Evolutionary conservation across 2,329 filamentous ascomycete species (phyloP), one percentile per base, ranked within the genome.

Genomic region (Pseudogymnoascus sp.): DNA sequence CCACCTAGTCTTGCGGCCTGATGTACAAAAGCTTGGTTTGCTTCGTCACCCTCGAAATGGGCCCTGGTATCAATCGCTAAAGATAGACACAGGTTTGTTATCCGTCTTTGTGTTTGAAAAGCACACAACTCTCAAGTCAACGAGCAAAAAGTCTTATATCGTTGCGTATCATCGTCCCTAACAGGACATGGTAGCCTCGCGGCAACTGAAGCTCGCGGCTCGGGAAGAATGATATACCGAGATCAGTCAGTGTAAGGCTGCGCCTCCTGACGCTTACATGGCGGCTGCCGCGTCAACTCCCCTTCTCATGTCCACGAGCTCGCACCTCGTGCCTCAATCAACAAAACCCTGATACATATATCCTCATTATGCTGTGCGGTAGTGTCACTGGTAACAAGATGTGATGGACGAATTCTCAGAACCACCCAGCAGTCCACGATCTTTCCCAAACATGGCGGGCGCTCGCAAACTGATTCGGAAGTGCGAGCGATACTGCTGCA

Each of bases 401-500:
- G 47, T 53, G 47, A 53, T 53, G 47, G 47, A 53, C 15, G 25
- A 53, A 53, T 12, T 33, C 15, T 53, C 47, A 4, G 47, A 33
- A 53, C 25, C 47, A 33, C 28, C 28, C 47, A 33, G n/a, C 28
- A 53, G 47, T 6, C 28, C 15, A 53, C 47, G 2, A 53, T 53
- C 47, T 53, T 33, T 33, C 28, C 30, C 15, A 53, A 53, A 53
- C 28, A 53, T 53, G 47, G 47, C 47, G 28, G 28, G 47, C 47
- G 57, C 25, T 38, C 57, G 57, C 57, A 58, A 58, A 39, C 18
- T 37, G 20, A 37, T 58, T 35, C 57, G 88, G 65, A 84, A 81
- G 72, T 79, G 89, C 69, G 92, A 97, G 80, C 88, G 91, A 58
- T 87, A 84, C 70, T 97, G 91, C 79, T 97, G 92, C 77, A 77